Base-by-base conservation (phyloP, 441 rosid genomes). In the Gossypium gossypioides region DNA sequence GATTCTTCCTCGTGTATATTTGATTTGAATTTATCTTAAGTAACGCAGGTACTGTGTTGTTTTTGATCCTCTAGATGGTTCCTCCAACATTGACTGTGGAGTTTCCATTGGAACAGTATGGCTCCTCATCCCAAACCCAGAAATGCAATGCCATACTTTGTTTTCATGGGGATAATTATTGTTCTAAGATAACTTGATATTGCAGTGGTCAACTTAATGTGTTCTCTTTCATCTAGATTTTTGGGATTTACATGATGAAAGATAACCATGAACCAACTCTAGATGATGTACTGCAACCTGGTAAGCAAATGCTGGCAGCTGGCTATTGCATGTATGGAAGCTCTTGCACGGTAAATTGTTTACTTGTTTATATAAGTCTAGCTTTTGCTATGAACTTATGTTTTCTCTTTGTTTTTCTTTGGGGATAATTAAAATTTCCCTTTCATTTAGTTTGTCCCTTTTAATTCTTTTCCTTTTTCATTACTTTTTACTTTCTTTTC, bases 271-370 rank as follows among this genome's bases (percentile, higher is more conserved):
- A 89, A 72, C 96, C 97, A 65, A 84, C 90, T 46, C 76, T 93
- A 63, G 88, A 84, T 66, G 97, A 90, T 78, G 97, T 91, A 32
- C 81, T 95, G 82, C 90, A 89, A 85, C 94, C 97, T 29, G 99
- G 97, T 68, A 85, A 80, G 76, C 83, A 92, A 55, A 87, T 95
- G 93, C 65, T 92, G 12, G 99, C 99, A 4, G 99, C 99, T 70
- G 99, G 99, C 74, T 95, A 92, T 75, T 95, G 99, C 89, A 91
- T 95, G 97, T 95, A 95, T 63, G 99, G 97, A 79, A 95, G 99
- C 83, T 95, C 97, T 50, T 92, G 99, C 89, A 91, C 84, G 93
- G 99, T 95, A 94, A 19, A 67, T n/a, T 50, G 19, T 19, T 34
- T 54, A 34, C 37, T 22, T 71, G 62, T 22, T n/a, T 51, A 34